Conservation (phyloP, 2,329 filamentous ascomycete genomes). For the Knufia petricola region DNA sequence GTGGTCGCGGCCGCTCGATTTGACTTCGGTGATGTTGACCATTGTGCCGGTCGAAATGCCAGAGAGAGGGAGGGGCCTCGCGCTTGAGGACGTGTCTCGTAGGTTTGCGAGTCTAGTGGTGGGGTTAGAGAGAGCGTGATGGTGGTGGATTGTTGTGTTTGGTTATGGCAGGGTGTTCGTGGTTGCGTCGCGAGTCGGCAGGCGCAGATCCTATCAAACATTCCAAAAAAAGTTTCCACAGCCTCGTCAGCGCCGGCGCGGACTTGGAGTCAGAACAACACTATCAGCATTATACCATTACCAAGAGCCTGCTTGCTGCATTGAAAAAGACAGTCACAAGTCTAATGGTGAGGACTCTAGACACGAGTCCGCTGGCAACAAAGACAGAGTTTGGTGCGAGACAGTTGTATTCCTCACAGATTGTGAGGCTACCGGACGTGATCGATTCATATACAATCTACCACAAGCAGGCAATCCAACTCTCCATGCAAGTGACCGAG, state of each 20-base stretch:
- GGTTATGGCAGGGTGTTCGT: background rate
- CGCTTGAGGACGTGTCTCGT: background rate
- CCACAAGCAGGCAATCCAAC: too few relatives aligned
- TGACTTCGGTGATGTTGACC: constrained; percentile 90
- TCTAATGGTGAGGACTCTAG: too few relatives aligned
- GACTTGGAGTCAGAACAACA: too few relatives aligned
- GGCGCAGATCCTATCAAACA: background rate
- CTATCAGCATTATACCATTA: too few relatives aligned
- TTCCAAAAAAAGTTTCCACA: constrained; percentile 1
- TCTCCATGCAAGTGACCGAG: too few relatives aligned
- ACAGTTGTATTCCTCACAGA: too few relatives aligned
- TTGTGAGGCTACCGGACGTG: too few relatives aligned
- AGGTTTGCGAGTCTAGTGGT: background rate
- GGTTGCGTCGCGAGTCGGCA: background rate
- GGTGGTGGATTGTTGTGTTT: background rate
- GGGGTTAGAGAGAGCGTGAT: background rate
- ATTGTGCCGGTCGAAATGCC: constrained; percentile 37
- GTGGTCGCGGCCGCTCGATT: constrained; percentile 88
- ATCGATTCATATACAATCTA: too few relatives aligned
- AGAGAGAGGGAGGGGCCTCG: background rate
- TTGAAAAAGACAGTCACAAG: too few relatives aligned
- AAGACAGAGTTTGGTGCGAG: too few relatives aligned
- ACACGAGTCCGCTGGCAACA: too few relatives aligned
- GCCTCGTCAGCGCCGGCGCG: background rate
- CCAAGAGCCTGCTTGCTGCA: too few relatives aligned